A percentile compares a stretch with the other conserved stretches of the same genome.
phyloP scores from a whole-genome alignment of 306 rosid genomes.

The Dicorynia guianensis region DNA sequence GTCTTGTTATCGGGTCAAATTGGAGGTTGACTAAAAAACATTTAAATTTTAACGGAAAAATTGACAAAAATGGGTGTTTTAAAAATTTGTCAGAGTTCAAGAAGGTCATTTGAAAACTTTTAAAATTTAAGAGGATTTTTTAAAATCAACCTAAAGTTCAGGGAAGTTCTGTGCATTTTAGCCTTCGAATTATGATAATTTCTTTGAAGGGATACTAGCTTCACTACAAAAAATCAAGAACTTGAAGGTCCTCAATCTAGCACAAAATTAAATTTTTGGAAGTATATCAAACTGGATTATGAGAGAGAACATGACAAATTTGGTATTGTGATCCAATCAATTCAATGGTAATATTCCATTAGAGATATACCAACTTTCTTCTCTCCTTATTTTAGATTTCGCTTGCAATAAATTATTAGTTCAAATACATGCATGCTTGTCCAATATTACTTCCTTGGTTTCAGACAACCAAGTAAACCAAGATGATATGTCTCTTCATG shows the following conservation, averaged over 20 bases:
- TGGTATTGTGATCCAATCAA: slow-evolving; percentile 36
- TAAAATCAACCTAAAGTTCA: too few species aligned
- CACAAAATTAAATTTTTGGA: slow-evolving; percentile 33
- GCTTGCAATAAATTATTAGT: slow-evolving; percentile 37
- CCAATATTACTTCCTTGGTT: slow-evolving; percentile 22
- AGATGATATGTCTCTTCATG: neutral
- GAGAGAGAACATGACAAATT: slow-evolving; percentile 18
- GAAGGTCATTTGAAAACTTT: too few species aligned
- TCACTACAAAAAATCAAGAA: slow-evolving; percentile 16
- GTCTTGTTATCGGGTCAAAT: too few species aligned
- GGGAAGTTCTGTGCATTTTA: too few species aligned
- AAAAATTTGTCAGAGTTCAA: too few species aligned
- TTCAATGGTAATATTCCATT: slow-evolving; percentile 39
- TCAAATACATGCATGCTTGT: slow-evolving; percentile 34
- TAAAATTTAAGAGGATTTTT: too few species aligned
- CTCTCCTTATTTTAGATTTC: slow-evolving; percentile 35
- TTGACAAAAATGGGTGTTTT: too few species aligned
- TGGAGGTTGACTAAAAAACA: too few species aligned
- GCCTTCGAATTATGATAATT: too few species aligned
- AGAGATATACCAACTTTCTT: slow-evolving; percentile 22
- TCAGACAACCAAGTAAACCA: neutral
- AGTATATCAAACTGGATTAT: slow-evolving; percentile 7
- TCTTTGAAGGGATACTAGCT: slow-evolving; percentile 27
- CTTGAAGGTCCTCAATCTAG: slow-evolving; percentile 32
- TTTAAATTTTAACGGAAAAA: too few species aligned